Conservation (phyloP, 345 rosid genomes). For the Microthlaspi erraticum region DNA sequence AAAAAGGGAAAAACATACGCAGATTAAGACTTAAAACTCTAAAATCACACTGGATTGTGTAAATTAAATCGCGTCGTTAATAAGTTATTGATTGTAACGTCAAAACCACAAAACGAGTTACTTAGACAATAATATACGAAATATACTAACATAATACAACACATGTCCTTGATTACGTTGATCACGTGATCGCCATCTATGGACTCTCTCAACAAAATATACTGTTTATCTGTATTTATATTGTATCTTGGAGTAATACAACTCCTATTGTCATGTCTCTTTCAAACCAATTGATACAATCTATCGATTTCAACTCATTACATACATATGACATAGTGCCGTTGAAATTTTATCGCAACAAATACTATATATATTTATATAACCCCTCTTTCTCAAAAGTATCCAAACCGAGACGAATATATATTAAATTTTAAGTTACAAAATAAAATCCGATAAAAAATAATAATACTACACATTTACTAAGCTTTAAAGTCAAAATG, state of each 20-base stretch:
- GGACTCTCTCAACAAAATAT: conserved; percentile 17
- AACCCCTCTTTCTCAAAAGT: not conserved
- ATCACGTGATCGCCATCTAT: conserved; percentile 26
- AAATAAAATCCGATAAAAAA: not conserved
- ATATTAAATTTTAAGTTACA: not conserved
- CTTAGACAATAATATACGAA: not conserved
- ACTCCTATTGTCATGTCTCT: conserved; percentile 34
- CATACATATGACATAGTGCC: conserved; percentile 22
- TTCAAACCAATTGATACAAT: conserved; percentile 35
- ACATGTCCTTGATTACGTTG: conserved; percentile 26
- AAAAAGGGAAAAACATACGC: not conserved
- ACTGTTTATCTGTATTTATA: conserved; percentile 27
- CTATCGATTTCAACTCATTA: conserved; percentile 22
- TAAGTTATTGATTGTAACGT: not conserved
- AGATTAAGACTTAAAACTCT: not conserved
- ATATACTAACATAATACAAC: conserved; percentile 10
- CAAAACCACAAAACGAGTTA: conserved; percentile 14
- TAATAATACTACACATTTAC: not conserved
- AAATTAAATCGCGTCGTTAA: not conserved
- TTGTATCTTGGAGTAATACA: conserved; percentile 19
- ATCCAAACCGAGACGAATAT: not conserved
- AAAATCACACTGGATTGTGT: not conserved
- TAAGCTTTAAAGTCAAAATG: conserved; percentile 28
- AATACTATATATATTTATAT: not conserved
- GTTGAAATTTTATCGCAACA: conserved; percentile 17